Evolutionary conservation across 75 land plant species (phyloP), one percentile per base, ranked within the genome.

Genomic region (Selaginella tamariscina): DNA sequence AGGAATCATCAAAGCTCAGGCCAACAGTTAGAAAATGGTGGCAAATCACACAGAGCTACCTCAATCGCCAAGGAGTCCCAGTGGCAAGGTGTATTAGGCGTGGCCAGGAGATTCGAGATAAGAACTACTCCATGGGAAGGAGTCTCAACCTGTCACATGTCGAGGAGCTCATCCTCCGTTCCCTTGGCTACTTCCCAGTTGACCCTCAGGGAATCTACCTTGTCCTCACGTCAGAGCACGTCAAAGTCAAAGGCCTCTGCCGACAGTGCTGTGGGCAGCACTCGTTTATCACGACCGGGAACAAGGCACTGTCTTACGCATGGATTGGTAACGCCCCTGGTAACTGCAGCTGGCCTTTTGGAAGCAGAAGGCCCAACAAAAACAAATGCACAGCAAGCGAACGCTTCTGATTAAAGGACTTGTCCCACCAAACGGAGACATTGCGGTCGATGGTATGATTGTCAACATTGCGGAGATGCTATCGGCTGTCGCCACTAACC

Each of bases 391-490:
- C 5, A 39, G 49, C 5, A 39, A 15, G 11, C 49, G 49, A 15
- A 5, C 49, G 49, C 49, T 5, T 5, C 49, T 5, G 15, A 15
- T 39, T 15, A 39, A 39, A 15, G 49, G 49, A 15, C 49, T 39
- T 15, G 49, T 39, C 15, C 49, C 49, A 15, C 49, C 49, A 39
- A 39, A 39, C 49, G 49, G 49, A 15, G 49, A 39, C 49, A 15
- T 39, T 15, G 49, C 11, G 49, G 15, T 39, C 49, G 49, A 39
- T 39, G 49, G 49, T 39, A 39, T 39, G 49, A 39, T 39, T 15
- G 49, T 39, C 49, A 39, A 39, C 49, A 39, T 39, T 39, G 49
- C 49, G 11, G 49, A 39, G 49, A 39, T 39, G 49, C 49, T 39
- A 15, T 39, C 49, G 49, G 5, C 49, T 5, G 49, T 39, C 11